A percentile compares a stretch with the other conserved stretches of the same genome.
Conservation (phyloP, 2,329 filamentous ascomycete genomes). For the Onygenales sp. region DNA sequence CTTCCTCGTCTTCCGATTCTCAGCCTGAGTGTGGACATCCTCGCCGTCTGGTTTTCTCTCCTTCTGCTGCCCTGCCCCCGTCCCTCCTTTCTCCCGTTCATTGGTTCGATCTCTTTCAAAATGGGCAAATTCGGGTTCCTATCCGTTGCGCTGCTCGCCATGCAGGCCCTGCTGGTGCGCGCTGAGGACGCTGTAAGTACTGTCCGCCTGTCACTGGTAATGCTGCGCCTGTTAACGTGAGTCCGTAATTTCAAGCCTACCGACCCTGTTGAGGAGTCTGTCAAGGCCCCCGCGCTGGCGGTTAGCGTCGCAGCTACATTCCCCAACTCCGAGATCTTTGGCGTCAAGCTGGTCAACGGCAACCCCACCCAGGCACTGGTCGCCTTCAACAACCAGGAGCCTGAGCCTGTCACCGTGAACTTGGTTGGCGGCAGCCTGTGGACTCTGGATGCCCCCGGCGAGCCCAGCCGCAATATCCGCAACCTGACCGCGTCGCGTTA, state of each 20-base stretch:
- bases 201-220: conserved; percentile 4
- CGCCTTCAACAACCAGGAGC: conserved; percentile 76
- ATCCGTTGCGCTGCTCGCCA: conserved; percentile 60
- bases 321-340: conserved; percentile 69
- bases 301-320: conserved; percentile 50
- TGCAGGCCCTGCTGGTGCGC: conserved; percentile 56
- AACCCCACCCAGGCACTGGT: conserved; percentile 73
- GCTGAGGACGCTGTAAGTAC: conserved; percentile 52
- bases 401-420: conserved; percentile 61
- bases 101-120: conserved; percentile 19
- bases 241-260: background rate
- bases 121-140: conserved; percentile 71
- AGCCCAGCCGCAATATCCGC: conserved; percentile 55
- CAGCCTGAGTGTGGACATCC: background rate
- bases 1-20: background rate
- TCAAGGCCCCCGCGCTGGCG: conserved; percentile 49
- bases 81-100: conserved; percentile 6
- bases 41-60: conserved; percentile 6
- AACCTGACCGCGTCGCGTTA: conserved; percentile 77
- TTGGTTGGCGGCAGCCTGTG: conserved; percentile 68
- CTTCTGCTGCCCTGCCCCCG: conserved; percentile 2
- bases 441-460: conserved; percentile 46
- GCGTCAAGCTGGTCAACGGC: conserved; percentile 91
- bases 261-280: conserved; percentile 54
- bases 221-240: background rate